Base-by-base conservation (phyloP, 176 grass and related monocot species). In the Pontederia paniculata region DNA sequence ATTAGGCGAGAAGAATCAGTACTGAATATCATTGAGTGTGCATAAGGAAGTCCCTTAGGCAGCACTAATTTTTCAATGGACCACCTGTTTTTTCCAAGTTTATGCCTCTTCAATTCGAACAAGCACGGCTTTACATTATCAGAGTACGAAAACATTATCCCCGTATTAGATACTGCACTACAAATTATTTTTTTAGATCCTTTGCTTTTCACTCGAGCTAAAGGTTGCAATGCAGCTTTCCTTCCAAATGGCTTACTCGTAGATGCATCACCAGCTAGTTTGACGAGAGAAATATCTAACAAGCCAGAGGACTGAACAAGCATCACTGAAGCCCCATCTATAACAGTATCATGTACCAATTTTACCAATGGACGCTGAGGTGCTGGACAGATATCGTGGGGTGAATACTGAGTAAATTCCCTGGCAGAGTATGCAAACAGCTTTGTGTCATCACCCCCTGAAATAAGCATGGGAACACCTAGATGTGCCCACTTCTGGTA, bases 401-500 rank as follows among this genome's bases (percentile, higher is more conserved):
- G 87, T 51, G 78, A 67, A 70, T 80, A 98, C 17, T 84, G 70
- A 65, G 77, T 98, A 42, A 98, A 98, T n/a, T 98, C 87, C 69
- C 52, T 88, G 12, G 87, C 94, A 42, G 94, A 88, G 72, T 93
- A 98, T 17, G 87, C 87, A 75, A 93, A 91, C 19, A 98, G 65
- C 61, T 80, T 91, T 21, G 87, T 64, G 68, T 98, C 94, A 67
- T 98, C 94, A 19, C 94, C 94, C 49, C 74, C 81, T 58, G 94
- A 98, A 77, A 98, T 88, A 57, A 91, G 80, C 94, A 98, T 98
- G 0, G 94, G 94, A 66, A 98, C 80, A 69, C 87, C 83, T 52
- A 91, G 73, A 74, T 93, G 94, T 31, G 94, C 87, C 94, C 94
- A 98, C 65, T 82, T 98, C 46, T 80, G 87, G 69, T 98, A 98